Evolutionary conservation across 345 rosid genomes (phyloP).

Genomic region (Salix caprea): DNA sequence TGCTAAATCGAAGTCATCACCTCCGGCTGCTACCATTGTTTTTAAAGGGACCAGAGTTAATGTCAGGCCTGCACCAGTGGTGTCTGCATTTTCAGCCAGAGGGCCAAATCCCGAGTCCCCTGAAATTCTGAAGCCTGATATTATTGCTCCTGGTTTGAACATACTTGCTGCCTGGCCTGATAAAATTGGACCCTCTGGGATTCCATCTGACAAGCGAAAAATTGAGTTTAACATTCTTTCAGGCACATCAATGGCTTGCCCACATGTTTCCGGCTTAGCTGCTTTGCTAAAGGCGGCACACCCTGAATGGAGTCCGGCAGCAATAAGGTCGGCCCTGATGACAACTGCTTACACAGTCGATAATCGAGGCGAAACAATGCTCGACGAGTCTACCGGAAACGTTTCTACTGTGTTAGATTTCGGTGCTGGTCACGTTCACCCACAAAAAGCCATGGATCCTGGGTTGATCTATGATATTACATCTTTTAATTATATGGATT

Average conservation of each 20-base stretch:
- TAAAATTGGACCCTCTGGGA: conserved; percentile 21
- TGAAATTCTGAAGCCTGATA: conserved; percentile 31
- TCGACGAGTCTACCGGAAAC: conserved; percentile 32
- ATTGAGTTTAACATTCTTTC: conserved; percentile 32
- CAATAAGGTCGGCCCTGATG: conserved; percentile 31
- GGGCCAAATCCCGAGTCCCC: conserved; percentile 32
- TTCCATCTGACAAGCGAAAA: conserved; percentile 13
- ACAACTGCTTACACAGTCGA: conserved; percentile 34
- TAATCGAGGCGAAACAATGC: conserved; percentile 25
- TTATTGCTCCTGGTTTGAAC: conserved; percentile 34
- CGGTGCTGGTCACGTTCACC: conserved; percentile 33
- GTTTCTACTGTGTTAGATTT: conserved; percentile 24
- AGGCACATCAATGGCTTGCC: conserved; percentile 36
- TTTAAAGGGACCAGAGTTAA: conserved; percentile 26
- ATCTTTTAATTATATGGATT: conserved; percentile 23
- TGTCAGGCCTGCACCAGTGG: conserved; percentile 28
- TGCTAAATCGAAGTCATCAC: conserved; percentile 20
- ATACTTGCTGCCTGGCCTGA: conserved; percentile 41
- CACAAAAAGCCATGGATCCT: conserved; percentile 29
- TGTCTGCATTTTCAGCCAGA: conserved; percentile 31
- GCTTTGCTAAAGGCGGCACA: conserved; percentile 31
- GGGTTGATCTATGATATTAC: conserved; percentile 27
- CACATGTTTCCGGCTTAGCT: conserved; percentile 34
- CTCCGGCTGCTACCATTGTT: conserved; percentile 19
- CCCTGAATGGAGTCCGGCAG: conserved; percentile 33